phyloP scores from a whole-genome alignment of 805 yeast species.

The Candida parachauliodes region DNA sequence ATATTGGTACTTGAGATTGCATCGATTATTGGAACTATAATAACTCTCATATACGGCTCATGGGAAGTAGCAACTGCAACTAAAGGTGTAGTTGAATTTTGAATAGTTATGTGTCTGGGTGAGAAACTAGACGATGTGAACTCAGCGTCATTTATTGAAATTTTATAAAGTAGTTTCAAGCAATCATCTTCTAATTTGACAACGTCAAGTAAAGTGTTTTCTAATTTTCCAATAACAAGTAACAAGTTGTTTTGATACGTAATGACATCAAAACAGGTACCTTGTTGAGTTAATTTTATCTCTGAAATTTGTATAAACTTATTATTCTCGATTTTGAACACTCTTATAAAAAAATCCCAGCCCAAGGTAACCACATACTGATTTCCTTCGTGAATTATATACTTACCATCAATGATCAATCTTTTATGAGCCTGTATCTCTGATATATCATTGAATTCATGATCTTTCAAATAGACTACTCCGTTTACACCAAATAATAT shows the following conservation, averaged over 20 bases:
- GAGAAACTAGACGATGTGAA: conserved; percentile 63
- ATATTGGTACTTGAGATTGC: conserved; percentile 12
- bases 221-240: conserved; percentile 55
- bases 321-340: conserved; percentile 24
- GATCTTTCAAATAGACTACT: conserved; percentile 17
- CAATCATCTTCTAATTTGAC: conserved; percentile 19
- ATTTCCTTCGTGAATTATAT: conserved; percentile 14
- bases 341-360: conserved; percentile 49
- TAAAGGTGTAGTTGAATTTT: conserved; percentile 18
- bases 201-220: conserved; percentile 55
- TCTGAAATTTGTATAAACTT: conserved; percentile 13
- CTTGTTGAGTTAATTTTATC: conserved; percentile 44
- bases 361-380: conserved; percentile 53
- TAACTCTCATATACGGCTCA: conserved; percentile 69
- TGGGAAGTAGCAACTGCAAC: conserved; percentile 73
- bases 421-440: conserved; percentile 31
- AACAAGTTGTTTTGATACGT: conserved; percentile 27
- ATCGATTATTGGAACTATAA: conserved; percentile 43
- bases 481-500: conserved; percentile 56
- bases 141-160: conserved; percentile 72
- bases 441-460: conserved; percentile 7
- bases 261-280: conserved; percentile 48
- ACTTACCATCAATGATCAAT: conserved; percentile 36
- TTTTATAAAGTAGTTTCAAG: conserved; percentile 27
- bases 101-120: conserved; percentile 43